phyloP scores from a whole-genome alignment of 83 land plant genomes.

The Thuja plicata region DNA sequence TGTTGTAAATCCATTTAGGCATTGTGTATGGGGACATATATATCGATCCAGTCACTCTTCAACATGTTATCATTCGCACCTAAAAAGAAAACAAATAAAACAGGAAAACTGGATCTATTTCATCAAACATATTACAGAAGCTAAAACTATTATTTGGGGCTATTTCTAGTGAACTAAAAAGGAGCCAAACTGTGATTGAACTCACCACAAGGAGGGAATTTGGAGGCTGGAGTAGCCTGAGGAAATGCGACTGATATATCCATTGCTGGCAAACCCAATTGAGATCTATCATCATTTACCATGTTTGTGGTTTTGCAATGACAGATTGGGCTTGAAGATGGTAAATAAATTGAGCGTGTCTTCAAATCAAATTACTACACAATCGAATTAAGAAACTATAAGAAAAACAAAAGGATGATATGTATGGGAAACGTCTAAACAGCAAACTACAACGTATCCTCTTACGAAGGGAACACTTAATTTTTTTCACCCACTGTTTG shows the following conservation, averaged over 20 bases:
- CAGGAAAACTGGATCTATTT: no score
- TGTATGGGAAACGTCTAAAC: neutral
- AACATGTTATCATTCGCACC: no score
- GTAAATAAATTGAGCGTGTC: neutral
- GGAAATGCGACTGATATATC: conserved; percentile 64
- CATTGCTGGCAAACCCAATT: conserved; percentile 33
- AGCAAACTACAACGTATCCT: no score
- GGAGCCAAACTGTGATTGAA: neutral
- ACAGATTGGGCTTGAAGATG: neutral
- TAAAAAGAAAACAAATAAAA: neutral
- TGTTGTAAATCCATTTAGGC: no score
- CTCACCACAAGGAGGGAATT: conserved; percentile 55
- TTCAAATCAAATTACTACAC: no score
- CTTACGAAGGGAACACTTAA: no score
- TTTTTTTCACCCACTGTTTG: no score
- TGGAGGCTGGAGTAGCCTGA: conserved; percentile 71
- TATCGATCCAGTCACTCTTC: neutral
- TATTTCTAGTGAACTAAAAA: neutral
- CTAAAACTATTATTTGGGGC: neutral
- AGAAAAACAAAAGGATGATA: no score
- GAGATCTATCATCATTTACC: neutral
- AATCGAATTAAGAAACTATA: no score
- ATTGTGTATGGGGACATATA: neutral
- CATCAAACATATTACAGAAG: neutral
- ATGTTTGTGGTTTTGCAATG: neutral